phyloP scores from a whole-genome alignment of 148 eudicot genomes.

The Chenopodium berlandieri region DNA sequence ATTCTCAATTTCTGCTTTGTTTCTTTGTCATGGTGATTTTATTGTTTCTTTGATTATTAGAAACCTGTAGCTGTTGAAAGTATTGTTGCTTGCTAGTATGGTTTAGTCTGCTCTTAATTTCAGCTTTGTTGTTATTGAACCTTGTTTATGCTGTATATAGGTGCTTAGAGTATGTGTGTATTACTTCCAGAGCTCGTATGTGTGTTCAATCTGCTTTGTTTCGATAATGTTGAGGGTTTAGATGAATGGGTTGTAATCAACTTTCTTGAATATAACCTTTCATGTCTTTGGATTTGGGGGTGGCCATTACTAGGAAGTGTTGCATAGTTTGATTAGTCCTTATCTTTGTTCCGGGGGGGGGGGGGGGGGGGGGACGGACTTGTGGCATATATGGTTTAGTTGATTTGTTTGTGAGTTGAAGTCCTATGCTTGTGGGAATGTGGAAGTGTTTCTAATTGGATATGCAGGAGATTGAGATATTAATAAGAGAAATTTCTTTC shows the following conservation, averaged over 20 bases:
- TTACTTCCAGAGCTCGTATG: not conserved
- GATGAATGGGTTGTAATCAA: not conserved
- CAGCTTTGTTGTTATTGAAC: not conserved
- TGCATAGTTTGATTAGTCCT: not conserved
- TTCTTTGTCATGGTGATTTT: not conserved
- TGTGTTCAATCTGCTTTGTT: not conserved
- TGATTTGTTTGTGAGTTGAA: constrained; percentile 2
- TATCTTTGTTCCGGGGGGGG: not conserved
- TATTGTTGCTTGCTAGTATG: not conserved
- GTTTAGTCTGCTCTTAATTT: not conserved
- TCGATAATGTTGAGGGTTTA: not conserved
- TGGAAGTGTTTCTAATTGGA: not conserved
- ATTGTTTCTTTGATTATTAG: not conserved
- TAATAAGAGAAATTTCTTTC: not conserved
- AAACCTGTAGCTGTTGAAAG: not conserved
- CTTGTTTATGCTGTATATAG: not conserved
- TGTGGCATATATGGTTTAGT: not conserved
- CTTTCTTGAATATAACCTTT: not conserved
- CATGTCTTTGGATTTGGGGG: not conserved
- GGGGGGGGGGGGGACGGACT: too few species aligned
- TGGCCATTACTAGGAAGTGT: not conserved
- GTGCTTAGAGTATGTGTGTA: not conserved
- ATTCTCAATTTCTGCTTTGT: not conserved
- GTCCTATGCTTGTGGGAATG: not conserved
- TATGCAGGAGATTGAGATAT: not conserved